Evolutionary conservation across 176 grass and related monocot species (phyloP).

Genomic region (Juncus effusus): DNA sequence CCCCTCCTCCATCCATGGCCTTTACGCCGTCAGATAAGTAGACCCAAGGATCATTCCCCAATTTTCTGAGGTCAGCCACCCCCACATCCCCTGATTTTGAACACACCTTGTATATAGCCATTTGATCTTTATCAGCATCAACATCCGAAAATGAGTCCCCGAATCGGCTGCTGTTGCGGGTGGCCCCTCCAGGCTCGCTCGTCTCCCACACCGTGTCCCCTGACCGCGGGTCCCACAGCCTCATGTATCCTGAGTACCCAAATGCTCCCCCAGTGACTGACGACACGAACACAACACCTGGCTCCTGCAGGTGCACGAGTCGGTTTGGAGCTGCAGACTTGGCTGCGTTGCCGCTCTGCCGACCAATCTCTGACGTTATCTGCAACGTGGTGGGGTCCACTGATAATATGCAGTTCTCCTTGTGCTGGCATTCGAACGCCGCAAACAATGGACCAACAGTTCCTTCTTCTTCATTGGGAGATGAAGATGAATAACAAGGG

Average conservation of each 20-base stretch:
- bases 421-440: slow-evolving; percentile 67
- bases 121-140: slow-evolving; percentile 53
- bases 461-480: background rate
- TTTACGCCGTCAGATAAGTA: slow-evolving; percentile 50
- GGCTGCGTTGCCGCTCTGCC: slow-evolving; percentile 74
- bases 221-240: slow-evolving; percentile 70
- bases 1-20: slow-evolving; percentile 47
- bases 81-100: slow-evolving; percentile 81
- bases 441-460: slow-evolving; percentile 42
- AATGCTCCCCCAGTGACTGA: slow-evolving; percentile 71
- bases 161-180: slow-evolving; percentile 56
- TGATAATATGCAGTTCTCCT: slow-evolving; percentile 76
- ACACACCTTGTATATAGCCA: slow-evolving; percentile 72
- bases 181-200: slow-evolving; percentile 66
- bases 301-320: slow-evolving; percentile 55
- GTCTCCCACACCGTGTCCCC: slow-evolving; percentile 83
- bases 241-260: slow-evolving; percentile 93
- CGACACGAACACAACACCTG: slow-evolving; percentile 58
- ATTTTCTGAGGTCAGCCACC: slow-evolving; percentile 65
- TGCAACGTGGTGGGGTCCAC: slow-evolving; percentile 65
- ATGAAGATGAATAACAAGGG: slow-evolving; percentile 27
- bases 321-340: slow-evolving; percentile 49
- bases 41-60: slow-evolving; percentile 71
- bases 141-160: slow-evolving; percentile 78
- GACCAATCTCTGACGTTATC: slow-evolving; percentile 57